phyloP scores from a whole-genome alignment of 371 early-diverging fungal species.

The Amoeboaphelidium protococcarum region DNA sequence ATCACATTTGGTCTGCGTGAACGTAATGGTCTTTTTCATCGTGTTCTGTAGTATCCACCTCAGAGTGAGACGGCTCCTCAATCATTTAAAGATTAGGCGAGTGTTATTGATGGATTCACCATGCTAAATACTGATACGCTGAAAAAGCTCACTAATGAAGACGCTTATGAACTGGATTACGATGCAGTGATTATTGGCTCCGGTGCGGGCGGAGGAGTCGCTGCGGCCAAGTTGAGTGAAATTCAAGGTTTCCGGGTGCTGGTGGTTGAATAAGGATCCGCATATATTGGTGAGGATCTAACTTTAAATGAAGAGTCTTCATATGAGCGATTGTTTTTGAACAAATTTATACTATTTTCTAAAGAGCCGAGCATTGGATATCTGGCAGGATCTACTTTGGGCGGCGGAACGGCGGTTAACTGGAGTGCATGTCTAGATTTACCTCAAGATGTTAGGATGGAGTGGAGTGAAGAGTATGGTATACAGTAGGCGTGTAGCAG shows the following conservation, averaged over 20 bases:
- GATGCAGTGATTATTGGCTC: slow-evolving; percentile 46
- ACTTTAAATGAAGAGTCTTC: slow-evolving; percentile 18
- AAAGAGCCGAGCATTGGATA: slow-evolving; percentile 19
- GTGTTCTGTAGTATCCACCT: too few relatives aligned
- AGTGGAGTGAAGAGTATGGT: slow-evolving; percentile 34
- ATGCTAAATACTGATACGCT: too few relatives aligned
- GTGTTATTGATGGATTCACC: too few relatives aligned
- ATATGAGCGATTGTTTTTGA: slow-evolving; percentile 20
- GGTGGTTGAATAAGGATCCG: slow-evolving; percentile 43
- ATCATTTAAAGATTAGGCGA: too few relatives aligned
- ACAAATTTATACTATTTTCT: slow-evolving; percentile 14
- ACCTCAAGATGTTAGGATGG: slow-evolving; percentile 31
- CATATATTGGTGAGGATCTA: slow-evolving; percentile 23
- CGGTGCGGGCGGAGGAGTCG: slow-evolving; percentile 47
- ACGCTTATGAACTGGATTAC: too few relatives aligned
- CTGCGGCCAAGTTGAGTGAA: slow-evolving; percentile 34
- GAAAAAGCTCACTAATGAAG: too few relatives aligned
- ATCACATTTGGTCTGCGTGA: too few relatives aligned
- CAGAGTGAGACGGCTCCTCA: too few relatives aligned
- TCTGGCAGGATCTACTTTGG: slow-evolving; percentile 31
- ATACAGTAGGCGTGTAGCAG: slow-evolving; percentile 23
- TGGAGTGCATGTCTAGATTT: slow-evolving; percentile 38
- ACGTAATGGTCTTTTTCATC: too few relatives aligned
- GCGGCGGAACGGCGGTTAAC: slow-evolving; percentile 31
- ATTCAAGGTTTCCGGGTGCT: slow-evolving; percentile 33